Evolutionary conservation across 805 yeast genomes (phyloP), one percentile per base, ranked within the genome.

Genomic region (Nakazawaea laoshanensis): DNA sequence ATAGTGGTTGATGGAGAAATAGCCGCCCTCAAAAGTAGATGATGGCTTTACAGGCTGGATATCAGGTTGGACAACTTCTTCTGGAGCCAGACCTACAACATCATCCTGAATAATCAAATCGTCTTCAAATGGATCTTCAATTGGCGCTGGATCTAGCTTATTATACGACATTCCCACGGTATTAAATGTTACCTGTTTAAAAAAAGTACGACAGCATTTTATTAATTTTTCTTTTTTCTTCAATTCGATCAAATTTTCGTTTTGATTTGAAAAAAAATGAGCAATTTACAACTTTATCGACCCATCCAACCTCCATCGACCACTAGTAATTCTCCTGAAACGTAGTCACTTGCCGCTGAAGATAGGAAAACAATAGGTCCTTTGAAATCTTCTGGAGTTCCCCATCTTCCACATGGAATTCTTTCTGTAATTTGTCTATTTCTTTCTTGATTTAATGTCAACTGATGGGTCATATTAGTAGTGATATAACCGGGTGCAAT

Each of bases 241-340:
- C n/a, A n/a, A n/a, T n/a, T n/a, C n/a, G n/a, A n/a, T n/a, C n/a
- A n/a, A 20, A 20, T 20, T 20, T 20, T 8, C 7, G 22, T 20
- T 7, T 7, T 7, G 10, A 7, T 20, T 20, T 20, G 7, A 8
- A 20, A 8, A 20, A 20, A 20, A 10, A 10, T 7, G 10, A 8
- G 10, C 22, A 20, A 20, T 8, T 8, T 7, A 20, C 22, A 10
- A 20, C 9, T 21, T 12, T 40, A 52, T 14, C 55, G 41, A 9
- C 50, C 62, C 57, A 61, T 50, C 63, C 64, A 73, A 23, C 77
- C 78, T 36, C 78, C 78, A 42, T 73, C 78, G 29, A 72, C 76
- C 37, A 55, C 49, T 27, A 73, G 41, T 39, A 63, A 64, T 33
- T 70, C 65, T 25, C 79, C 79, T 36, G 65, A 59, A 30, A 73